Evolutionary conservation across 2,329 filamentous ascomycete genomes (phyloP), one percentile per base, ranked within the genome.

Genomic region (Sclerotinia minor): DNA sequence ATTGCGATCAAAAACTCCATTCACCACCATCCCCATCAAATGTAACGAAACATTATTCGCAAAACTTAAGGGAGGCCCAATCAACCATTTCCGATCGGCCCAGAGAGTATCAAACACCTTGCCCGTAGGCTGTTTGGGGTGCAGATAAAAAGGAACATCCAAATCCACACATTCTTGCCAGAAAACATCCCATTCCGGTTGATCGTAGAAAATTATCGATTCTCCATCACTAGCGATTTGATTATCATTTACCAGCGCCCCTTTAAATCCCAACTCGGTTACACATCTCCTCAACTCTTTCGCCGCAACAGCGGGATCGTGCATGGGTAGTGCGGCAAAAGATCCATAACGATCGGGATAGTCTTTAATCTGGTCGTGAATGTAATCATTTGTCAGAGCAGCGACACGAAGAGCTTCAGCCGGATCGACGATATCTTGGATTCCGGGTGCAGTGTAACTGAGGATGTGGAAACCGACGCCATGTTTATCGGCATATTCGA

Each of bases 151-250:
- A 0, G 87, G 87, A 0, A 89, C 86, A 67, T 89, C 84, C 0
- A 90, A 82, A 54, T 88, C 84, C 1, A 80, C 81, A 11, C 83
- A 81, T 0, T 82, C 83, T 17, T 80, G 74, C 87, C 87, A 89
- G 80, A 90, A 89, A 29, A 82, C 76, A 71, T 87, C 85, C 81
- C 83, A 90, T 69, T 84, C 82, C 0, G 83, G 80, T 11, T 81
- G 79, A 73, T 90, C 88, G 77, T 89, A 90, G 78, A 89, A 89
- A 75, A 89, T 79, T 80, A 87, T 84, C 32, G 83, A 82, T 67
- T 88, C 85, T 49, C 86, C 86, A 68, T 87, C 84, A 3, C 85
- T 86, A 21, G 84, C 81, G 38, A 84, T 83, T 73, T 90, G 87
- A 2, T 82, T 85, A 74, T 89, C 85, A 73, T 88, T 88, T 57